These are phyloP conservation scores for Gaeumannomyces tritici DNA, from an alignment of 2,329 filamentous ascomycete species.

Conservation along the genomic window DNA sequence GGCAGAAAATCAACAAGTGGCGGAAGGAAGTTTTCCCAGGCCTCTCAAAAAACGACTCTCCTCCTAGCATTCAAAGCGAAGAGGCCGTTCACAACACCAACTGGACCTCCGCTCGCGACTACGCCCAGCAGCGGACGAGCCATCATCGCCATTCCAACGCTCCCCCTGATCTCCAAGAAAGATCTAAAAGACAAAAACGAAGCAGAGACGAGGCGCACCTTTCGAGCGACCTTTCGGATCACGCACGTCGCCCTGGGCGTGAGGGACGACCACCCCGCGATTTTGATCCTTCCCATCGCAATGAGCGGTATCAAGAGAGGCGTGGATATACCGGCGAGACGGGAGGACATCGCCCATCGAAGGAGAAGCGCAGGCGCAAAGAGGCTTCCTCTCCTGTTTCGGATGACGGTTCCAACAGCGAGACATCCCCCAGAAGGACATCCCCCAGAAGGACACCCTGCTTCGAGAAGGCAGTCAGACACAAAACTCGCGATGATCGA, in stretches of 20 bases:
- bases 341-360: not conserved
- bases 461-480: conserved; percentile 41
- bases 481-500: conserved; percentile 45
- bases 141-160: not conserved
- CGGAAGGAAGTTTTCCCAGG: not conserved
- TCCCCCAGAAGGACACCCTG: too few relatives aligned
- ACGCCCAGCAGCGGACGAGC: not conserved
- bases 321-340: not conserved
- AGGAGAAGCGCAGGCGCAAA: not conserved
- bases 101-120: not conserved
- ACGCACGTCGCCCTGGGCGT: not conserved
- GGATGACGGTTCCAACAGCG: too few relatives aligned
- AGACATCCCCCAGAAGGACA: not conserved
- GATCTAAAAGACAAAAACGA: not conserved
- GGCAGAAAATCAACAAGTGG: not conserved
- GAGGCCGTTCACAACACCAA: not conserved
- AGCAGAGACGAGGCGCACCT: not conserved
- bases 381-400: not conserved
- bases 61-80: not conserved
- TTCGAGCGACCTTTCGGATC: not conserved
- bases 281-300: not conserved
- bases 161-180: not conserved
- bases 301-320: not conserved
- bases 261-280: not conserved
- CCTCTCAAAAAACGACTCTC: not conserved